phyloP scores from a whole-genome alignment of 2,329 filamentous ascomycete species.

The Penicillium sp. region DNA sequence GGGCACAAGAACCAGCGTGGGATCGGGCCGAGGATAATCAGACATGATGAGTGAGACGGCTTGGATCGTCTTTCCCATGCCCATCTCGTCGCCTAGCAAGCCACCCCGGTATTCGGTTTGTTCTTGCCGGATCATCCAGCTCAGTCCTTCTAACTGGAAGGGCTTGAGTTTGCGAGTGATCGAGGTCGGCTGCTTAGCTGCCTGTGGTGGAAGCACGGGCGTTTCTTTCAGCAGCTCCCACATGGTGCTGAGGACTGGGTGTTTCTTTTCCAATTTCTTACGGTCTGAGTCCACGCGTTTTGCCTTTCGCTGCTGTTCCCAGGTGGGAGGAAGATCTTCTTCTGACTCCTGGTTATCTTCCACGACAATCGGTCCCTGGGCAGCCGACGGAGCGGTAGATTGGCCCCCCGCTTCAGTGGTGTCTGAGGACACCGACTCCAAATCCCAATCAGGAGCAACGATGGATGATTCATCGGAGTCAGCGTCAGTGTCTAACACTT shows the following conservation, averaged over 20 bases:
- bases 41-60: slow-evolving; percentile 98
- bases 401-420: too few relatives aligned
- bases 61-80: slow-evolving; percentile 97
- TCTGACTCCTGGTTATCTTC: not conserved
- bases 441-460: too few relatives aligned
- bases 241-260: slow-evolving; percentile 81
- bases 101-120: slow-evolving; percentile 82
- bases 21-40: slow-evolving; percentile 80
- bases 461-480: not conserved
- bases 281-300: slow-evolving; percentile 56
- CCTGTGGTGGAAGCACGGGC: slow-evolving; percentile 65
- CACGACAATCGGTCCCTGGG: not conserved
- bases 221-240: slow-evolving; percentile 75
- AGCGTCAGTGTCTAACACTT: slow-evolving; percentile 26
- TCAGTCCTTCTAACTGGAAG: slow-evolving; percentile 89
- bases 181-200: slow-evolving; percentile 69
- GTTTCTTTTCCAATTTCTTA: slow-evolving; percentile 69
- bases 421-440: too few relatives aligned
- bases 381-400: not conserved
- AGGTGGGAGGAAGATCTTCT: slow-evolving; percentile 10
- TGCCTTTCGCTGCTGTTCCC: slow-evolving; percentile 20
- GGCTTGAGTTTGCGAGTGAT: slow-evolving; percentile 86
- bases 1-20: slow-evolving; percentile 85
- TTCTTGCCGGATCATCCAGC: slow-evolving; percentile 95
- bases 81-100: slow-evolving; percentile 96